Evolutionary conservation across 495 filamentous ascomycete genomes (phyloP).

Genomic region (Penicillium daleae): DNA sequence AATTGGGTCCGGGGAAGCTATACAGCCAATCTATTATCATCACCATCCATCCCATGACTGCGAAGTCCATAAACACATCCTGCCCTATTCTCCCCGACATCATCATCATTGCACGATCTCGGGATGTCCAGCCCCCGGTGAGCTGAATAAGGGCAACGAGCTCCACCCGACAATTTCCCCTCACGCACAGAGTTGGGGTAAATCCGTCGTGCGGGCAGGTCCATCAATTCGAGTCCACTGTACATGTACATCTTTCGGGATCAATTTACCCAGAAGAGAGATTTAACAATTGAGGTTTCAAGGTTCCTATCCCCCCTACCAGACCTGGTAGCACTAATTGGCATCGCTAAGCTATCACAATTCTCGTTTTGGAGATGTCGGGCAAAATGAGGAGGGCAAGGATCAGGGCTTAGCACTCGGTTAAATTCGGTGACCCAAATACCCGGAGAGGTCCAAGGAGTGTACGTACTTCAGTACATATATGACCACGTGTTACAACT

Average conservation of each 20-base stretch:
- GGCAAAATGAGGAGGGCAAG: not conserved
- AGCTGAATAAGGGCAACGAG: conserved; percentile 34
- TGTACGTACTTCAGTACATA: too few relatives aligned
- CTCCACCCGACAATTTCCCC: conserved; percentile 36
- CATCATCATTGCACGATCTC: conserved; percentile 23
- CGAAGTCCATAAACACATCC: not conserved
- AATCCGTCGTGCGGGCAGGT: conserved; percentile 10
- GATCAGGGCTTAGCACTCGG: conserved; percentile 1
- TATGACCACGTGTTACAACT: too few relatives aligned
- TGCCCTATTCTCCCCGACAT: conserved; percentile 14
- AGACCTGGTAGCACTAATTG: too few relatives aligned
- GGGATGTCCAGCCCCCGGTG: conserved; percentile 37
- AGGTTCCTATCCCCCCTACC: not conserved
- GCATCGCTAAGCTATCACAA: too few relatives aligned
- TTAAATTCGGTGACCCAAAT: conserved; percentile 8
- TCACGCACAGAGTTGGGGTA: conserved; percentile 44
- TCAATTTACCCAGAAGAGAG: not conserved
- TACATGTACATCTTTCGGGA: too few relatives aligned
- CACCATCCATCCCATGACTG: not conserved
- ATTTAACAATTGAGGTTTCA: not conserved
- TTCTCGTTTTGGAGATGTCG: not conserved
- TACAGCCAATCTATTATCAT: not conserved
- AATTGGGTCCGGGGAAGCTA: too few relatives aligned
- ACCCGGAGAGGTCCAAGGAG: not conserved
- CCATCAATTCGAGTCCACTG: too few relatives aligned